These are phyloP conservation scores for Metschnikowia kofuensis DNA, from an alignment of 805 yeast genomes.

Conservation along the genomic window DNA sequence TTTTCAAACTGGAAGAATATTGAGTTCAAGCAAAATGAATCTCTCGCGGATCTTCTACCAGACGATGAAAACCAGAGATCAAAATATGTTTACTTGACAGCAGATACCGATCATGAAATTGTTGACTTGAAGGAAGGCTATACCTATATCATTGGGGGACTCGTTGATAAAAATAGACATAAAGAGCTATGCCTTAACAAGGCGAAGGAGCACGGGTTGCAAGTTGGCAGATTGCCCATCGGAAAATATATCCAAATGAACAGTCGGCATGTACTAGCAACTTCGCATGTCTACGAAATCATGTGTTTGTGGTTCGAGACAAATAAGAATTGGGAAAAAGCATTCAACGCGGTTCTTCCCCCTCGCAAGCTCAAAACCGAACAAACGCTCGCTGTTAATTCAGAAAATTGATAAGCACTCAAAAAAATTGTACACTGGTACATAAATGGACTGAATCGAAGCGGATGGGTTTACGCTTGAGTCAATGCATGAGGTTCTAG, in stretches of 20 bases:
- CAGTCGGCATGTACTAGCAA: constrained; percentile 87
- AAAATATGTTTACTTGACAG: constrained; percentile 68
- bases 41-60: constrained; percentile 29
- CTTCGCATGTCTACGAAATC: constrained; percentile 92
- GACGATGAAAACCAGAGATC: constrained; percentile 28
- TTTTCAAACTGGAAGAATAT: constrained; percentile 70
- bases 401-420: too few species aligned
- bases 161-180: constrained; percentile 92
- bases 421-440: too few species aligned
- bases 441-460: too few species aligned
- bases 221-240: constrained; percentile 80
- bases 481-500: too few species aligned
- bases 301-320: constrained; percentile 74
- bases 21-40: constrained; percentile 40
- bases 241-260: constrained; percentile 77
- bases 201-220: constrained; percentile 68
- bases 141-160: constrained; percentile 91
- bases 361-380: constrained; percentile 53
- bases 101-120: constrained; percentile 77
- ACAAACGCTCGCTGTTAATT: too few species aligned
- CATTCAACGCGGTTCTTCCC: constrained; percentile 87
- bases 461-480: too few species aligned
- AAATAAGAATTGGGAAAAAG: constrained; percentile 73
- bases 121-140: constrained; percentile 60
- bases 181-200: constrained; percentile 76